Conservation (phyloP, 768 basidiomycete species). For the Trametes coccinea region DNA sequence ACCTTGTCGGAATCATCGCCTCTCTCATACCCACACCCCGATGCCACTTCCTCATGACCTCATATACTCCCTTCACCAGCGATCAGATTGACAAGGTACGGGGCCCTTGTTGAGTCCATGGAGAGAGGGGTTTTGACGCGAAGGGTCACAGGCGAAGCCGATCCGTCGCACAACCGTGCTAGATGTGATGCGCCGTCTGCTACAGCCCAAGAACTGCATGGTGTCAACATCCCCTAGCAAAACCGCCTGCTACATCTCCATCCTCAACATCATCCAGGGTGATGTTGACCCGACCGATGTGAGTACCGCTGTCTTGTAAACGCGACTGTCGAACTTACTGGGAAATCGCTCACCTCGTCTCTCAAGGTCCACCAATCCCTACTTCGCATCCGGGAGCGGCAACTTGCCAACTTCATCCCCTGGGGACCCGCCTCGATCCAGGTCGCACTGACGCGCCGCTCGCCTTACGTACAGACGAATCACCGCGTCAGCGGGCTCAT, state of each 20-base stretch:
- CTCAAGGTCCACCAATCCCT: conserved; percentile 93
- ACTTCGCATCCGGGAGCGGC: conserved; percentile 92
- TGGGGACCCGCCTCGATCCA: conserved; percentile 99
- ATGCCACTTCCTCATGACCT: conserved; percentile 98
- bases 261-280: conserved; percentile 97
- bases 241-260: conserved; percentile 94
- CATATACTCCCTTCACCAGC: conserved; percentile 97
- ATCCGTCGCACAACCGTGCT: conserved; percentile 95
- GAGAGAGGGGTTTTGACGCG: too few relatives aligned
- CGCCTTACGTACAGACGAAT: conserved; percentile 83
- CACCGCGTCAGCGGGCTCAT: conserved; percentile 97
- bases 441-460: conserved; percentile 89
- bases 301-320: conserved; percentile 28
- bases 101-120: neutral
- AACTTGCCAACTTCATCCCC: conserved; percentile 96
- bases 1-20: conserved; percentile 95
- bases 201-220: conserved; percentile 99
- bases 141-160: conserved; percentile 66
- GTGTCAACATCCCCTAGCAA: conserved; percentile 92
- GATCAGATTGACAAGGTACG: conserved; percentile 92
- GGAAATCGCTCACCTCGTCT: conserved; percentile 1
- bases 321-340: neutral
- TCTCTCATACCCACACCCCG: conserved; percentile 96
- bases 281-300: conserved; percentile 99
- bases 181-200: conserved; percentile 95